phyloP scores from a whole-genome alignment of 129 eudicot genomes.

The Gnaphalium uliginosum region DNA sequence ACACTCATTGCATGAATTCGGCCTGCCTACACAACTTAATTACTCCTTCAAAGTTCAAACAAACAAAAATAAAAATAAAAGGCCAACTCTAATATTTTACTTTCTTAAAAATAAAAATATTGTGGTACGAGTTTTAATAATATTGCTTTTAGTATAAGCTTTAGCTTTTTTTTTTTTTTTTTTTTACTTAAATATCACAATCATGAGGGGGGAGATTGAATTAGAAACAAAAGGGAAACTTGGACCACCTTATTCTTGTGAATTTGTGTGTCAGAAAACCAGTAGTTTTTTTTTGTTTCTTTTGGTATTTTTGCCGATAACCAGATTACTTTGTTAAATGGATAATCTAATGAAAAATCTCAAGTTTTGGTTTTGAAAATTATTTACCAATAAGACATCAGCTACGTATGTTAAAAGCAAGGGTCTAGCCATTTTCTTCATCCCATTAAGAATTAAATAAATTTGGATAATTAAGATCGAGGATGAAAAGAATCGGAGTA shows the following conservation, averaged over 20 bases:
- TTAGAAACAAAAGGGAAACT: not conserved
- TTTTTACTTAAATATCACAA: too few species aligned
- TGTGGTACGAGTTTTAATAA: too few species aligned
- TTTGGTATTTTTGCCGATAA: not conserved
- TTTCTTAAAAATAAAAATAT: too few species aligned
- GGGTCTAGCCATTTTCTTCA: not conserved
- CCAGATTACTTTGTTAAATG: not conserved
- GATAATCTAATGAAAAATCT: too few species aligned
- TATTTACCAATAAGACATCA: not conserved
- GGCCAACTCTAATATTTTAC: too few species aligned
- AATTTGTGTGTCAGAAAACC: not conserved
- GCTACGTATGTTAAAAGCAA: not conserved
- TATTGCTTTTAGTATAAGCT: too few species aligned
- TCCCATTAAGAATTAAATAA: not conserved
- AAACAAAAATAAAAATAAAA: not conserved
- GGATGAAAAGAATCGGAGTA: too few species aligned
- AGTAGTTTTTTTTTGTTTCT: not conserved
- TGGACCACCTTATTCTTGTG: constrained; percentile 20
- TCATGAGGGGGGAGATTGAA: not conserved
- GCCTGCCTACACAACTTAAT: not conserved
- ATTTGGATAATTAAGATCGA: too few species aligned
- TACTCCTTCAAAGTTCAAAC: too few species aligned
- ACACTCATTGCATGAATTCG: constrained; percentile 33
- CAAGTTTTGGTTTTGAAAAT: too few species aligned
- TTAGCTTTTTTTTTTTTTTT: too few species aligned